Evolutionary conservation across 1,284 basidiomycete genomes (phyloP).

Genomic region (Fomitopsis betulina): DNA sequence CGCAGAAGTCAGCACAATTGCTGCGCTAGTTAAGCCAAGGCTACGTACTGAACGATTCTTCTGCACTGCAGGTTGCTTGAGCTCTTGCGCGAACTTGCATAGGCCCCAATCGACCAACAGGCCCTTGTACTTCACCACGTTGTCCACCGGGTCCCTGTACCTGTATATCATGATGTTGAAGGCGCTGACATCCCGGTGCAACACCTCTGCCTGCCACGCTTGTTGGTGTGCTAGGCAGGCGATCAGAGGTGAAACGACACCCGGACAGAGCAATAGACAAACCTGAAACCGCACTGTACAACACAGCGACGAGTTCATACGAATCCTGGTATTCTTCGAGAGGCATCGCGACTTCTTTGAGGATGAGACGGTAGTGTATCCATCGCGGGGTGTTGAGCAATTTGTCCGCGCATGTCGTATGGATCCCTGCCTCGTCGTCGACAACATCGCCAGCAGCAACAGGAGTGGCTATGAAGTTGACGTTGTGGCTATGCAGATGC

Average conservation of each 20-base stretch:
- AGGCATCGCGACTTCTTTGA: neutral
- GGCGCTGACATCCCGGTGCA: neutral
- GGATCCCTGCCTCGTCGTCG: neutral
- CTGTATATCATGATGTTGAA: neutral
- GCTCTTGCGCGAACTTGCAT: neutral
- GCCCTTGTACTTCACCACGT: neutral
- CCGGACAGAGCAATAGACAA: neutral
- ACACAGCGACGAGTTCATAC: neutral
- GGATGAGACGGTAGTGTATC: neutral
- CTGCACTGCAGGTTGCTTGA: neutral
- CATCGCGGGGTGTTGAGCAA: neutral
- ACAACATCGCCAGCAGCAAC: neutral
- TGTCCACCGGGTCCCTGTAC: neutral
- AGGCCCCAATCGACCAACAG: neutral
- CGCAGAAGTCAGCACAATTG: neutral
- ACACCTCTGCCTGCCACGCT: neutral
- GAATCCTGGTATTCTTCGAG: neutral
- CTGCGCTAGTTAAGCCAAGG: neutral
- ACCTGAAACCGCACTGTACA: neutral
- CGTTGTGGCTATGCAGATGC: neutral
- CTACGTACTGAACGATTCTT: neutral
- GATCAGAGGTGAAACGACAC: neutral
- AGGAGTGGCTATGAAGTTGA: neutral
- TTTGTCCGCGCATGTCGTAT: neutral
- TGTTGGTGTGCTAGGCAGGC: neutral